phyloP scores from a whole-genome alignment of 2,329 filamentous ascomycete species.

The Calonectria hongkongensis region DNA sequence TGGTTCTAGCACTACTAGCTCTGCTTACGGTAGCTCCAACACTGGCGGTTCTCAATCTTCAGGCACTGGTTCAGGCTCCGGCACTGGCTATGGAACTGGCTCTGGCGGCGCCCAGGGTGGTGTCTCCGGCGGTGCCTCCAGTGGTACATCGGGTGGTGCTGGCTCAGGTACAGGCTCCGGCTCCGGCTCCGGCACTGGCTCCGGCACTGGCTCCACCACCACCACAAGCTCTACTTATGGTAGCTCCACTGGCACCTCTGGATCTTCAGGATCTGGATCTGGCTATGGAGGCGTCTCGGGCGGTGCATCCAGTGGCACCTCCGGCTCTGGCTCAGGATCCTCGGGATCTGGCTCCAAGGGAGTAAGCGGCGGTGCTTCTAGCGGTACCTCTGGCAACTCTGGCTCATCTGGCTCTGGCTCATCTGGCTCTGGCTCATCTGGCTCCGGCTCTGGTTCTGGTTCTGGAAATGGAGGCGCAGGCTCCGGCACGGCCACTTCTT shows the following conservation, averaged over 20 bases:
- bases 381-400: neutral
- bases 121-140: neutral
- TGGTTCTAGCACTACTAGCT: neutral
- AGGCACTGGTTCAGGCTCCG: neutral
- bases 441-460: neutral
- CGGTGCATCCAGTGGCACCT: no score
- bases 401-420: neutral
- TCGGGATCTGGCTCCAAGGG: neutral
- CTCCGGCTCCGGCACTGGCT: neutral
- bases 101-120: neutral
- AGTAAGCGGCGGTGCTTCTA: neutral
- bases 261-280: no score
- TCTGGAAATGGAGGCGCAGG: neutral
- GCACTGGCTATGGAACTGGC: neutral
- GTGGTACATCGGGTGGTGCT: neutral
- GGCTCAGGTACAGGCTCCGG: neutral
- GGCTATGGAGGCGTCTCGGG: no score
- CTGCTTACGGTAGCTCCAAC: neutral
- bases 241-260: no score
- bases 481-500: neutral
- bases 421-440: neutral
- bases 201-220: no score
- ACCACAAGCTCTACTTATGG: no score
- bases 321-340: neutral
- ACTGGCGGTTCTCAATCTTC: neutral